A percentile compares a stretch with the other conserved stretches of the same genome.
phyloP scores from a whole-genome alignment of 768 basidiomycete species.

The Russula vinacea region DNA sequence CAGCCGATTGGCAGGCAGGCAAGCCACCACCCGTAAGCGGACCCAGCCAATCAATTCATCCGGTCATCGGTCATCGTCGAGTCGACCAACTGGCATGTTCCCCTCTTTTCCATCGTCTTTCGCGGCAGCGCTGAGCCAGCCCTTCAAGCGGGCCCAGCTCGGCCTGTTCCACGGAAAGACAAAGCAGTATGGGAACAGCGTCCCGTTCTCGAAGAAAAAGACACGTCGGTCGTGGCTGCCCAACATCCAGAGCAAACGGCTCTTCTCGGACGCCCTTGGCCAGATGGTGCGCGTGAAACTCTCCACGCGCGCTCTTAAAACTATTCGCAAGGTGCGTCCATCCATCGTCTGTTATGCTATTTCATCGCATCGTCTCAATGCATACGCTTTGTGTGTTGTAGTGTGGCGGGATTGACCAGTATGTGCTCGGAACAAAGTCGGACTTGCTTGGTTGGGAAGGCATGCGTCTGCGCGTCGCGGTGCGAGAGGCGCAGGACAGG shows the following conservation, averaged over 20 bases:
- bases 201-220: constrained; percentile 85
- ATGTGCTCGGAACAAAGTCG: constrained; percentile 43
- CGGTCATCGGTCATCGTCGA: too few relatives aligned
- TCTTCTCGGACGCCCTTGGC: constrained; percentile 64
- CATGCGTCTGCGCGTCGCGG: constrained; percentile 41
- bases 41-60: background rate
- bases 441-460: constrained; percentile 43
- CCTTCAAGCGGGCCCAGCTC: constrained; percentile 76
- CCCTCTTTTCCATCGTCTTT: constrained; percentile 37
- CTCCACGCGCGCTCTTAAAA: constrained; percentile 71
- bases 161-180: constrained; percentile 83
- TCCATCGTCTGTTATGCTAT: too few relatives aligned
- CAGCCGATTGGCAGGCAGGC: background rate
- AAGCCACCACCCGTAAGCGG: background rate
- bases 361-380: background rate
- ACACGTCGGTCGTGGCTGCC: constrained; percentile 86
- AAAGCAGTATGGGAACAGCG: constrained; percentile 82
- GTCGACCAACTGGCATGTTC: too few relatives aligned
- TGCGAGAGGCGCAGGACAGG: constrained; percentile 36
- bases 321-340: constrained; percentile 71
- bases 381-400: constrained; percentile 17
- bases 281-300: constrained; percentile 61
- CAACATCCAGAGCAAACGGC: constrained; percentile 74
- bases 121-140: constrained; percentile 47
- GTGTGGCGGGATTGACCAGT: constrained; percentile 41